These are phyloP conservation scores for Lipomyces sp. DNA, from an alignment of 805 yeast species.

Conservation along the genomic window DNA sequence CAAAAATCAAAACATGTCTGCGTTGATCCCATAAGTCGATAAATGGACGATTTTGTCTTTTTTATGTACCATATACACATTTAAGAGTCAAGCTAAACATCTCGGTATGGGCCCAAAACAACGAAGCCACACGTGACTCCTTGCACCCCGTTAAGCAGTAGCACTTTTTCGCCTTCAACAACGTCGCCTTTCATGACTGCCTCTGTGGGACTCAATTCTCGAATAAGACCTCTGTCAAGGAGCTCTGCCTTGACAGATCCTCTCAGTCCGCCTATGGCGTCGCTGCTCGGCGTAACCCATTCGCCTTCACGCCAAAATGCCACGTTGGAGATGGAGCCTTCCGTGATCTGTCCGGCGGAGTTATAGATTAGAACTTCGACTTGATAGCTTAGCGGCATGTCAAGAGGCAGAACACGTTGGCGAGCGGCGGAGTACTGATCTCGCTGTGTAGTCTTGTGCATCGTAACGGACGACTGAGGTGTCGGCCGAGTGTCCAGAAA, in stretches of 20 bases:
- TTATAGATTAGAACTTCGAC: constrained; percentile 73
- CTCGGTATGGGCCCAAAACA: constrained; percentile 12
- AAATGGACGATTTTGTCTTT: no score
- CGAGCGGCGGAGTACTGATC: constrained; percentile 62
- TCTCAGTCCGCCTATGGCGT: constrained; percentile 70
- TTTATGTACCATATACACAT: no score
- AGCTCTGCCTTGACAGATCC: constrained; percentile 75
- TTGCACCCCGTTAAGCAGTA: constrained; percentile 76
- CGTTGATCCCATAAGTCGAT: no score
- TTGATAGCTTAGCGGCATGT: constrained; percentile 15
- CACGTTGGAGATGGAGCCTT: constrained; percentile 78
- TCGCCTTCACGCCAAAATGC: constrained; percentile 55
- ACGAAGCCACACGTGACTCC: constrained; percentile 54
- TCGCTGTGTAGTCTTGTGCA: constrained; percentile 81
- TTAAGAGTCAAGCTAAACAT: no score
- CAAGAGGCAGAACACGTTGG: constrained; percentile 42
- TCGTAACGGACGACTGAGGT: constrained; percentile 68
- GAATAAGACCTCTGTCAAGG: constrained; percentile 49
- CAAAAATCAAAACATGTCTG: no score
- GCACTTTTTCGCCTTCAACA: constrained; percentile 60
- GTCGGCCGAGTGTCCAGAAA: constrained; percentile 56
- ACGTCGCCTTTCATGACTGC: constrained; percentile 49
- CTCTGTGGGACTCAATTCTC: constrained; percentile 43
- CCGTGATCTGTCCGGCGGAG: constrained; percentile 58
- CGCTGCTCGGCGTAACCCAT: constrained; percentile 81